Conservation (phyloP, 2,329 filamentous ascomycete species). For the Hypoxylon sp. region DNA sequence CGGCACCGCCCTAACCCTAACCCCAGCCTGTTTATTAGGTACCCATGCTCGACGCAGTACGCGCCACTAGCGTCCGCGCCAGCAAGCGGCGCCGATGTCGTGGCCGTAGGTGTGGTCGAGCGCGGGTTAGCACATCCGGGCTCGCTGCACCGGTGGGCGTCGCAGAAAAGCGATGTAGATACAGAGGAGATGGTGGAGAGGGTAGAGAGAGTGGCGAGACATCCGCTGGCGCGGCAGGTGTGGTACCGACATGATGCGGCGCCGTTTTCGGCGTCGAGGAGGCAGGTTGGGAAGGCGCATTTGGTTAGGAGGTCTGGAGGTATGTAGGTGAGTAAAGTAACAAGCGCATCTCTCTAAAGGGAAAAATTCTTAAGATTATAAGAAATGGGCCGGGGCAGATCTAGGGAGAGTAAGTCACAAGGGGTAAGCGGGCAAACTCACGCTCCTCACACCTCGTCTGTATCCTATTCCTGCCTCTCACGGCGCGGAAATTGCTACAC, state of each 20-base stretch:
- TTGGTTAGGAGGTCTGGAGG: conserved; percentile 30
- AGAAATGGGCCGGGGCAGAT: not conserved
- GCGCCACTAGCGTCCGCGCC: not conserved
- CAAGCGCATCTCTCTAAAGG: no score
- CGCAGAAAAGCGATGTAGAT: conserved; percentile 33
- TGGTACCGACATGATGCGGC: conserved; percentile 23
- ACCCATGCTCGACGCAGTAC: conserved; percentile 31
- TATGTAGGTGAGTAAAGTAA: not conserved
- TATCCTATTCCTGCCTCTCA: conserved; percentile 23
- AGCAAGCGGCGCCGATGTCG: not conserved
- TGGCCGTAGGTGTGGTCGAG: not conserved
- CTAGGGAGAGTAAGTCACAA: not conserved
- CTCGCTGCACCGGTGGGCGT: conserved; percentile 33
- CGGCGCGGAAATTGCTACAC: conserved; percentile 32
- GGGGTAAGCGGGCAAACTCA: conserved; percentile 31
- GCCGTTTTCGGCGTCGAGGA: conserved; percentile 21
- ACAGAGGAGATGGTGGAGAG: conserved; percentile 3
- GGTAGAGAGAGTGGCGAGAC: conserved; percentile 15
- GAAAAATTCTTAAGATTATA: not conserved
- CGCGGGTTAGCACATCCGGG: conserved; percentile 29
- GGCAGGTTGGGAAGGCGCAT: conserved; percentile 37
- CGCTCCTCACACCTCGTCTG: conserved; percentile 44
- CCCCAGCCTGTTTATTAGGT: not conserved
- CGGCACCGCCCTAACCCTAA: not conserved
- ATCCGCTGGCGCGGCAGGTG: conserved; percentile 21